A percentile compares a stretch with the other conserved stretches of the same genome.
These are phyloP conservation scores for Waitea zeae DNA, from an alignment of 1,284 basidiomycete species.

Conservation along the genomic window DNA sequence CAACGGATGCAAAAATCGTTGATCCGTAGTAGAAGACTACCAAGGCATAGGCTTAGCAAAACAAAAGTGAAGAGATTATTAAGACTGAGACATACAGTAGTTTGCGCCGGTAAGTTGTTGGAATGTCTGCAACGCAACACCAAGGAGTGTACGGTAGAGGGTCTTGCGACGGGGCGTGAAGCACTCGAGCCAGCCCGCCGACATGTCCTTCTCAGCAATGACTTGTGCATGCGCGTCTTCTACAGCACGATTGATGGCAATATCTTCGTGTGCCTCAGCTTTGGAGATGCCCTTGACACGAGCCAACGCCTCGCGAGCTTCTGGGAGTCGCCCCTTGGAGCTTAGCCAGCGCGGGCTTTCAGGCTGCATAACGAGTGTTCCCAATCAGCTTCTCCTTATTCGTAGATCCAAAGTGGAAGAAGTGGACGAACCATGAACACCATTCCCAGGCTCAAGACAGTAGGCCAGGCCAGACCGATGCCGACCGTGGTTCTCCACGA, in stretches of 20 bases:
- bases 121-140: conserved; percentile 49
- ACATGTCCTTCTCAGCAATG: conserved; percentile 25
- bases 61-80: conserved; percentile 28
- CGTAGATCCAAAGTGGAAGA: too few relatives aligned
- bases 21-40: conserved; percentile 36
- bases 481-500: conserved; percentile 58
- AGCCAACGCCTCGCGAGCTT: conserved; percentile 35
- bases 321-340: conserved; percentile 25
- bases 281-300: conserved; percentile 33
- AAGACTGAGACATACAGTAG: conserved; percentile 29
- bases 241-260: conserved; percentile 27
- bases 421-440: conserved; percentile 10
- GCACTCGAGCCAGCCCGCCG: conserved; percentile 42
- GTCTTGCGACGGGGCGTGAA: conserved; percentile 34
- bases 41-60: too few relatives aligned
- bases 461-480: conserved; percentile 52
- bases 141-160: conserved; percentile 42
- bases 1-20: conserved; percentile 51
- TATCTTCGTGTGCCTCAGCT: conserved; percentile 21
- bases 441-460: conserved; percentile 35
- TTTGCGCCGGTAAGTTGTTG: conserved; percentile 66
- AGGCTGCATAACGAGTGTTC: neutral
- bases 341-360: conserved; percentile 33
- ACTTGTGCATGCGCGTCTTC: conserved; percentile 31
- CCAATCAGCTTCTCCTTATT: neutral